Evolutionary conservation across 78 protist genomes (phyloP), one percentile per base, ranked within the genome.

Genomic region (Pigoraptor vietnamica): DNA sequence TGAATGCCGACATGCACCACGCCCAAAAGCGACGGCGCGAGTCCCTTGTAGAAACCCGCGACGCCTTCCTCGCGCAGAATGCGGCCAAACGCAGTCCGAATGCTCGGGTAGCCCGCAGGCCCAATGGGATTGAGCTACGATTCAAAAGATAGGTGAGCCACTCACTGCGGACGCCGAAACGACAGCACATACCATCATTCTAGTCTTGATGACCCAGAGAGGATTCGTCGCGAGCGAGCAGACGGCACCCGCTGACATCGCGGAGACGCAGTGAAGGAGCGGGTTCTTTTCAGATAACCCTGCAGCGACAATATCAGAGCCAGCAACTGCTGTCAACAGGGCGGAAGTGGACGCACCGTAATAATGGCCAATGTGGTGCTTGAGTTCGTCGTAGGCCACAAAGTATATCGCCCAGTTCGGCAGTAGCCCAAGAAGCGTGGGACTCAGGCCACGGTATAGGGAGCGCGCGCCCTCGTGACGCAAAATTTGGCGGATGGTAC

Each of bases 381-480:
- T 95, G 67, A 88, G 40, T 40, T n/a, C 81, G 23, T 91, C 91
- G 82, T 96, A 96, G 40, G 94, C 40, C 24, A 95, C 38, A 37
- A 96, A 96, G 39, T 96, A 96, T 25, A 95, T 89, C 1, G 96
- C 94, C 97, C 97, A 96, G 32, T 91, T 89, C n/a, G 97, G 96
- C 23, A 93, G 89, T n/a, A 89, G 86, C 2, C 94, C 97, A 0
- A 94, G 23, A 0, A 95, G 83, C 32, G 95, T 94, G 0, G 97
- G 95, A 39, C 40, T 48, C 81, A 95, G 40, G 10, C 97, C 97
- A 1, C 89, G 29, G 82, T 89, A 95, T 6, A 90, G 37, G 23
- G 83, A 88, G 2, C 89, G 37, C 0, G 82, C 14, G 1, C 97
- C 95, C 25, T 92, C 94, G 23, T 48, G 1, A 23, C 34, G 38